These are phyloP conservation scores for Saturnispora saitoi DNA, from an alignment of 805 yeast species.

Conservation along the genomic window DNA sequence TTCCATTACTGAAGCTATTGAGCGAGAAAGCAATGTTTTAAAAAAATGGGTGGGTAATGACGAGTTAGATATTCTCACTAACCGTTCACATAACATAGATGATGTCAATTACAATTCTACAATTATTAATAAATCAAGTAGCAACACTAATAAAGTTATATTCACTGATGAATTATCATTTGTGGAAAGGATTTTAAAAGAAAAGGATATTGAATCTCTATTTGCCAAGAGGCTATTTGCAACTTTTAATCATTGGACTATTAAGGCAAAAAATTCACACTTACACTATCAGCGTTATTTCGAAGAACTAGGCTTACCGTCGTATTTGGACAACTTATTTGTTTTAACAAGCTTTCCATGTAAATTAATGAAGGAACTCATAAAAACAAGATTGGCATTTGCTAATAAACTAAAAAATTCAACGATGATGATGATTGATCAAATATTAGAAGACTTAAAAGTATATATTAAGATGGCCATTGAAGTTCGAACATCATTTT, in stretches of 20 bases:
- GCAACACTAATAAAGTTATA: conserved; percentile 20
- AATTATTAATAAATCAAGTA: not conserved
- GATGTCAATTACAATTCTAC: not conserved
- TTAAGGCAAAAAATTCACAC: conserved; percentile 68
- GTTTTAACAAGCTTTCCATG: conserved; percentile 69
- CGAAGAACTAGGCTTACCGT: conserved; percentile 63
- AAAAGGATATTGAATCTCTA: conserved; percentile 62
- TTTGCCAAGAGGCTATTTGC: conserved; percentile 61
- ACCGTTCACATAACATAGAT: not conserved
- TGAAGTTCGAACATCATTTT: conserved; percentile 59
- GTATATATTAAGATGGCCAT: conserved; percentile 68
- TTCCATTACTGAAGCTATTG: conserved; percentile 61
- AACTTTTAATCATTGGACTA: conserved; percentile 72
- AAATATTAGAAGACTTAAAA: conserved; percentile 78
- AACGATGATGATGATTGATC: conserved; percentile 93
- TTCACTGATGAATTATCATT: conserved; percentile 61
- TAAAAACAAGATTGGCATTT: conserved; percentile 62
- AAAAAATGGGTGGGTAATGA: conserved; percentile 80
- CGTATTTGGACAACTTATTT: conserved; percentile 56
- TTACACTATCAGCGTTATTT: conserved; percentile 53
- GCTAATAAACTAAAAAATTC: conserved; percentile 76
- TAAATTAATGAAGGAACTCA: conserved; percentile 68
- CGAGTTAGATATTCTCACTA: conserved; percentile 50
- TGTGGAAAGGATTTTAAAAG: conserved; percentile 77
- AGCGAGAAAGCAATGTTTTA: conserved; percentile 50